Evolutionary conservation across 176 grass and related monocot genomes (phyloP).

Genomic region (Oryza brachyantha): DNA sequence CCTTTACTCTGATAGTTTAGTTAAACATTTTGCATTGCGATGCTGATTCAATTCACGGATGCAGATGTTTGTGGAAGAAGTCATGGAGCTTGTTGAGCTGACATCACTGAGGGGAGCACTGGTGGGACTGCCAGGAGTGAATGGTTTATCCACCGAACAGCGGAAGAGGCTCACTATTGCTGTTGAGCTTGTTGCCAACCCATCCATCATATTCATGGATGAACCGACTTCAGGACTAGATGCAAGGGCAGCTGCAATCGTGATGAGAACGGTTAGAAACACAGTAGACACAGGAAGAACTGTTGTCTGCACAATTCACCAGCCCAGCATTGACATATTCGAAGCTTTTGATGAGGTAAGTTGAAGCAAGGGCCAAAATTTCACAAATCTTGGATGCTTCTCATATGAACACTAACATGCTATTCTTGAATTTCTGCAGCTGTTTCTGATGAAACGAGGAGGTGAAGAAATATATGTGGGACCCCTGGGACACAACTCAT

Average conservation of each 20-base stretch:
- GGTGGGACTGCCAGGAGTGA: constrained; percentile 88
- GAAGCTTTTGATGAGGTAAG: constrained; percentile 90
- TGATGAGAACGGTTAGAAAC: constrained; percentile 91
- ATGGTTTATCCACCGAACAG: constrained; percentile 89
- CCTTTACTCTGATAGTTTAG: neutral
- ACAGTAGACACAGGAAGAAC: constrained; percentile 89
- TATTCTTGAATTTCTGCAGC: constrained; percentile 44
- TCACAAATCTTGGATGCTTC: neutral
- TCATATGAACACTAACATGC: constrained; percentile 26
- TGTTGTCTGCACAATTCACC: constrained; percentile 93
- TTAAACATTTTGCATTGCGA: neutral
- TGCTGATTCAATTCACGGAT: constrained; percentile 18
- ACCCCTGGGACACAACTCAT: constrained; percentile 75
- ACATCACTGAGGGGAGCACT: constrained; percentile 67
- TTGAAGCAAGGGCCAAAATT: neutral
- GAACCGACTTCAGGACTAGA: constrained; percentile 89
- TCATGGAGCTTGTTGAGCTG: constrained; percentile 87
- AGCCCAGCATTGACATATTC: constrained; percentile 95
- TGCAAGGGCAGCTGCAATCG: constrained; percentile 88
- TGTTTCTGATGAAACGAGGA: constrained; percentile 95
- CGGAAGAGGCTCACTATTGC: constrained; percentile 91
- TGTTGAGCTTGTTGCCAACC: constrained; percentile 88
- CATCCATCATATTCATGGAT: constrained; percentile 98
- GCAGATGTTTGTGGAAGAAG: constrained; percentile 90
- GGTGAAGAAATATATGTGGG: constrained; percentile 92